Evolutionary conservation across 176 grass and related monocot genomes (phyloP).

Genomic region (Tillandsia fasciculata): DNA sequence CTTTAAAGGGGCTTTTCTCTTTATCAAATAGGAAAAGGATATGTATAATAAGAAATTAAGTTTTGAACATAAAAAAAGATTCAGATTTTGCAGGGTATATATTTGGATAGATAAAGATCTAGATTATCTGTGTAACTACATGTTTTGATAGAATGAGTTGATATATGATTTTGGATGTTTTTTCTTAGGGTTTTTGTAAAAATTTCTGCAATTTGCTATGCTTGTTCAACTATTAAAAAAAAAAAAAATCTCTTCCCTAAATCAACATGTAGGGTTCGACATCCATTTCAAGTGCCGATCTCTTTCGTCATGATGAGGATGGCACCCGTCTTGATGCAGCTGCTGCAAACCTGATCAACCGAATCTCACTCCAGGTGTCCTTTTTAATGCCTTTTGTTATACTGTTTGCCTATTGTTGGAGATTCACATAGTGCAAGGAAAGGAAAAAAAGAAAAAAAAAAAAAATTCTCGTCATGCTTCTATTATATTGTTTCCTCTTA

Average conservation of each 20-base stretch:
- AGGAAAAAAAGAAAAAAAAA: too few species aligned
- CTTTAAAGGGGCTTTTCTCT: too few species aligned
- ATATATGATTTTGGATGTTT: background rate
- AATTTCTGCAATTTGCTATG: too few species aligned
- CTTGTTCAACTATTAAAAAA: too few species aligned
- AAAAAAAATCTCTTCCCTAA: background rate
- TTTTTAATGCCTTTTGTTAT: conserved; percentile 1
- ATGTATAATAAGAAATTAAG: too few species aligned
- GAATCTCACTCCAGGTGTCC: conserved; percentile 85
- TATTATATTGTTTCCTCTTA: too few species aligned
- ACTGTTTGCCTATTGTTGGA: background rate
- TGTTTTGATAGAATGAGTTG: background rate
- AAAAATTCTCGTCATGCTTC: too few species aligned
- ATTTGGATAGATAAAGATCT: background rate
- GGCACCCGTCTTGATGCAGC: conserved; percentile 42
- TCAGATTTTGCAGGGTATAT: too few species aligned
- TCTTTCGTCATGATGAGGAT: conserved; percentile 48
- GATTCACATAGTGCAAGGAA: background rate
- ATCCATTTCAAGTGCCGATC: conserved; percentile 90
- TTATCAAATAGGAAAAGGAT: too few species aligned
- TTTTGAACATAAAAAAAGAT: too few species aligned
- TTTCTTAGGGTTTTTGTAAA: background rate
- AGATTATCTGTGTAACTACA: background rate
- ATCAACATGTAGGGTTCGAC: conserved; percentile 44
- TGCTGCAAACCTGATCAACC: conserved; percentile 77